These are phyloP conservation scores for Pugionium cornutum DNA, from an alignment of 345 rosid genomes.

Conservation along the genomic window DNA sequence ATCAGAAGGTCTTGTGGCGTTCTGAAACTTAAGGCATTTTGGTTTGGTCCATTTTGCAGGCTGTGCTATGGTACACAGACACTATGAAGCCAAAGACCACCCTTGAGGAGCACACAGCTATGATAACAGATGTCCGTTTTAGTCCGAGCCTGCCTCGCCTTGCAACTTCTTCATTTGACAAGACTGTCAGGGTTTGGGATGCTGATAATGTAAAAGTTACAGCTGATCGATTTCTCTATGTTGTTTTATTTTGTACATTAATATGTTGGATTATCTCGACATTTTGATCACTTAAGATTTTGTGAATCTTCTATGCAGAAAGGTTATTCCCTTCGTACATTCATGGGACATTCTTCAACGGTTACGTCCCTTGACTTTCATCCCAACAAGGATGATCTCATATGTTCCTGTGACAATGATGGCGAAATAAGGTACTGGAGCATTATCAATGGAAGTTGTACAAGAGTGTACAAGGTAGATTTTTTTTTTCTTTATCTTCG, in stretches of 20 bases:
- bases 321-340: constrained; percentile 75
- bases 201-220: constrained; percentile 75
- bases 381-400: constrained; percentile 83
- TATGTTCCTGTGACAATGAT: constrained; percentile 90
- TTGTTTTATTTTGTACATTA: constrained; percentile 5
- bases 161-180: constrained; percentile 96
- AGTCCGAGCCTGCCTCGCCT: constrained; percentile 87
- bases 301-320: constrained; percentile 57
- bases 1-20: constrained; percentile 6
- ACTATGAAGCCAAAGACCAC: constrained; percentile 66
- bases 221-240: constrained; percentile 12
- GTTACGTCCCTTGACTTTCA: constrained; percentile 93
- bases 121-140: constrained; percentile 93
- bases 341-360: constrained; percentile 72
- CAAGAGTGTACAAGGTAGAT: constrained; percentile 77
- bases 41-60: constrained; percentile 50
- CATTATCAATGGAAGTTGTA: constrained; percentile 74
- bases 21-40: constrained; percentile 26
- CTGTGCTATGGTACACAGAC: constrained; percentile 82
- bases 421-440: constrained; percentile 98
- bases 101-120: constrained; percentile 77
- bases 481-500: background rate
- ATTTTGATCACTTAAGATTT: background rate
- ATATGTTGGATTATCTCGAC: background rate
- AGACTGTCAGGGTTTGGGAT: constrained; percentile 98